These are phyloP conservation scores for Yamadazyma membranifaciens DNA, from an alignment of 1,139 yeast genomes.

Conservation along the genomic window DNA sequence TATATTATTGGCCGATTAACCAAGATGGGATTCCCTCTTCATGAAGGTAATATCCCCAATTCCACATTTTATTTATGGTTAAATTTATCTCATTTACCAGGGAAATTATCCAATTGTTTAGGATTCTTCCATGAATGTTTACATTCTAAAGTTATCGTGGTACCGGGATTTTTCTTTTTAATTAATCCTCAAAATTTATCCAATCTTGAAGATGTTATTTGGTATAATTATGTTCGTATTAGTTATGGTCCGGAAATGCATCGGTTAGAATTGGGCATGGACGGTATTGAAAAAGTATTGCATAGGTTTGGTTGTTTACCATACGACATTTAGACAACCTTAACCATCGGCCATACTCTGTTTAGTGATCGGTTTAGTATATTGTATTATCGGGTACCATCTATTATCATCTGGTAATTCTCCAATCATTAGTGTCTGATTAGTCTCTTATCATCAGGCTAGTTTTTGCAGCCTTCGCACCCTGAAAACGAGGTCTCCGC, in stretches of 20 bases:
- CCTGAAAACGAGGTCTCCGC: slow-evolving; percentile 1
- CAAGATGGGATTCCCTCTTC: slow-evolving; percentile 58
- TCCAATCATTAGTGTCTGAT: too few species aligned
- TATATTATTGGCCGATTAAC: slow-evolving; percentile 52
- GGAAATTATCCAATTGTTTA: slow-evolving; percentile 57
- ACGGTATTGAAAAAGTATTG: slow-evolving; percentile 60
- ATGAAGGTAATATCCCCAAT: slow-evolving; percentile 48
- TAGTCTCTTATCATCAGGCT: too few species aligned
- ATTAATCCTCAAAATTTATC: slow-evolving; percentile 65
- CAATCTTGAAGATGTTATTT: slow-evolving; percentile 58
- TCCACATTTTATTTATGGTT: slow-evolving; percentile 68
- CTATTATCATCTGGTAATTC: too few species aligned
- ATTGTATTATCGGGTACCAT: too few species aligned
- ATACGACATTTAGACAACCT: slow-evolving; percentile 15
- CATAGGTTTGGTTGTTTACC: slow-evolving; percentile 45
- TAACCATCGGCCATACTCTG: background rate
- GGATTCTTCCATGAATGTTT: slow-evolving; percentile 71
- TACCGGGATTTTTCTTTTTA: slow-evolving; percentile 68
- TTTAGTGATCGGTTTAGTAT: too few species aligned
- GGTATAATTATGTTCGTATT: slow-evolving; percentile 62
- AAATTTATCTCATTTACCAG: slow-evolving; percentile 57
- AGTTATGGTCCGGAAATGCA: slow-evolving; percentile 65
- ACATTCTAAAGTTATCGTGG: slow-evolving; percentile 62
- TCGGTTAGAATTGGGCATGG: slow-evolving; percentile 60
- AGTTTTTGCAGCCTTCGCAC: too few species aligned